Evolutionary conservation across 2,329 filamentous ascomycete genomes (phyloP).

Genomic region (Colletotrichum neosansevieriae): DNA sequence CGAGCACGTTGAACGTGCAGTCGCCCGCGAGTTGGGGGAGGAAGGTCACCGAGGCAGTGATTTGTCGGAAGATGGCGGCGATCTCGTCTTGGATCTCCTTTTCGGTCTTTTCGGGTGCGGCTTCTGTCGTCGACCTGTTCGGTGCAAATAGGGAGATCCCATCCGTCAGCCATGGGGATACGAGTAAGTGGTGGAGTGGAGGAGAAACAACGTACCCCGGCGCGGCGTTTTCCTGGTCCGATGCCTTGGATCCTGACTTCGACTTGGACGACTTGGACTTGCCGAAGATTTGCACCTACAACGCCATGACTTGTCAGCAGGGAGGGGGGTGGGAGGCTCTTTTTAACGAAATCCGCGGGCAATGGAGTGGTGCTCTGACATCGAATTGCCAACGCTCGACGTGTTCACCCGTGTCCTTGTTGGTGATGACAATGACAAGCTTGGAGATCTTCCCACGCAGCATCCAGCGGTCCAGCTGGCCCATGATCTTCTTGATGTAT

Average conservation of each 20-base stretch:
- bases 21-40: conserved; percentile 92
- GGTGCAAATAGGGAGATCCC: not conserved
- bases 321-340: not conserved
- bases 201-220: conserved; percentile 58
- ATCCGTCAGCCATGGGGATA: not conserved
- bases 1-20: conserved; percentile 98
- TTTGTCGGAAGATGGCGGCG: conserved; percentile 96
- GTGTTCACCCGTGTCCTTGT: conserved; percentile 96
- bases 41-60: conserved; percentile 97
- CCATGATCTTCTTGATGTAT: conserved; percentile 99
- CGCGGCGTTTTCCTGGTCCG: conserved; percentile 78
- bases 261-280: conserved; percentile 54
- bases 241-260: conserved; percentile 62
- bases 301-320: not conserved
- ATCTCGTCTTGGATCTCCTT: conserved; percentile 96
- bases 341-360: not conserved
- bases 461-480: conserved; percentile 98
- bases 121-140: conserved; percentile 40
- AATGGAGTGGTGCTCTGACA: conserved; percentile 59
- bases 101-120: conserved; percentile 82
- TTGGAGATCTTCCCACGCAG: conserved; percentile 96
- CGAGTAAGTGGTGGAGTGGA: not conserved
- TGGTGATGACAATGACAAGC: conserved; percentile 95
- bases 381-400: conserved; percentile 99
- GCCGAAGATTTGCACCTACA: conserved; percentile 55